Base-by-base conservation (phyloP, 108 stramenopile species). In the Schizochytrium sp. region DNA sequence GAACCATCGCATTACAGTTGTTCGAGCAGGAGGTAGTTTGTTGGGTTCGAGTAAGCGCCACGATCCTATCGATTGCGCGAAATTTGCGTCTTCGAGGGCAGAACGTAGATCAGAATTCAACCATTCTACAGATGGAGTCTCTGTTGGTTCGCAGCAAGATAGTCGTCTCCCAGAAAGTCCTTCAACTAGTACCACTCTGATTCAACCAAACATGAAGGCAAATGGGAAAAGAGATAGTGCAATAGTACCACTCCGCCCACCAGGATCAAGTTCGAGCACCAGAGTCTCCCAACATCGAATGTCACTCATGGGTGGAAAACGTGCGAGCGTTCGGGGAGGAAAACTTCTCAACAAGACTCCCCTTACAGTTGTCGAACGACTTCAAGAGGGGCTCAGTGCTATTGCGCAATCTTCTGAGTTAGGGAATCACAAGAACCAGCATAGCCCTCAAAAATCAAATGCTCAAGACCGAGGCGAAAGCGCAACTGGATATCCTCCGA, bases 21-120 rank as follows among this genome's bases (percentile, higher is more conserved):
- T 83, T 13, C 47, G 53, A 5, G 76, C 76, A 10, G 76, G 76
- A 0, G 47, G 50, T 13, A 83, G 50, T 40, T 17, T 83, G 4
- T 2, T 55, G 10, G 5, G 5, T 0, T 17, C n/a, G 28, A 40
- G 38, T 8, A 83, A 42, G 76, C 76, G 53, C 0, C 47, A 49
- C 13, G 15, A 83, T 7, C 45, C 76, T 47, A 17, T 83, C 15
- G 76, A 56, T 2, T 55, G 76, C 3, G 76, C 76, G 8, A 10
- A 83, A 55, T 83, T 49, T 10, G 76, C 76, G 47, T 40, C 15
- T 5, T 17, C 50, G 1, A n/a, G 76, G 50, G 76, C 76, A 50
- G 53, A 83, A 53, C 53, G 15, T 12, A 60, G n/a, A 17, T 19
- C 19, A 60, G 59, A n/a, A 60, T 17, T n/a, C 59, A 60, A 19